Base-by-base conservation (phyloP, 1,139 yeast genomes). In the Taphrina flavorubra region DNA sequence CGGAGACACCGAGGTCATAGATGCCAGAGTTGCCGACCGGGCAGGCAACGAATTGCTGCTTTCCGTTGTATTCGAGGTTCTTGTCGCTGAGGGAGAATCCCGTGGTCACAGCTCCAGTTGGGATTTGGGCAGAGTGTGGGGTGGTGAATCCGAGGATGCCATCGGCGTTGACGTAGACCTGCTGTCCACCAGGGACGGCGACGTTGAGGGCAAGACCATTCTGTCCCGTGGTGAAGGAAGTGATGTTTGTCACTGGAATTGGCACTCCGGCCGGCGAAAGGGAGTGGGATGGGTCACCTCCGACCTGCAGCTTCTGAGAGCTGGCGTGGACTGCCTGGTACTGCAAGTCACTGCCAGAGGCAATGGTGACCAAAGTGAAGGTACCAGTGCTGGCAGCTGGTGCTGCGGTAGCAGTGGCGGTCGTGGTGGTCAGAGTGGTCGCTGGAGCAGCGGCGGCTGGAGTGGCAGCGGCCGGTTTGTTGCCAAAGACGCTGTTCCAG, bases 171-270 rank as follows among this genome's bases (percentile, higher is more conserved):
- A 61, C 65, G 51, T 25, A 61, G 2, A 61, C 51, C 53, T 51
- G 59, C 59, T 61, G 59, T 13, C 65, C 65, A 40, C 65, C 65
- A 6, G 65, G 65, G 14, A 34, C 58, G 13, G 51, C 53, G 36
- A 61, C 65, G n/a, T 20, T 55, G 20, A 61, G 51, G 0, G 51
- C 7, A 10, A 53, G 46, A 8, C 51, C 58, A 13, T n/a, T 44
- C 40, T 20, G 42, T n/a, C 60, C 60, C n/a, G 42, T 25, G 40
- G 31, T 6, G 59, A 51, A 61, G 11, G 58, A n/a, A 11, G 65
- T 46, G 34, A 37, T 42, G 31, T 25, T 40, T 16, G 59, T 51
- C 10, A 31, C 18, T 13, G 65, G 65, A 6, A 42, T 14, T 40
- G 36, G 47, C 14, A 40, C 60, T 6, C 65, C 65, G 31, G 59